Evolutionary conservation across 805 yeast species (phyloP).

Genomic region (Ogataea chonburiensis): DNA sequence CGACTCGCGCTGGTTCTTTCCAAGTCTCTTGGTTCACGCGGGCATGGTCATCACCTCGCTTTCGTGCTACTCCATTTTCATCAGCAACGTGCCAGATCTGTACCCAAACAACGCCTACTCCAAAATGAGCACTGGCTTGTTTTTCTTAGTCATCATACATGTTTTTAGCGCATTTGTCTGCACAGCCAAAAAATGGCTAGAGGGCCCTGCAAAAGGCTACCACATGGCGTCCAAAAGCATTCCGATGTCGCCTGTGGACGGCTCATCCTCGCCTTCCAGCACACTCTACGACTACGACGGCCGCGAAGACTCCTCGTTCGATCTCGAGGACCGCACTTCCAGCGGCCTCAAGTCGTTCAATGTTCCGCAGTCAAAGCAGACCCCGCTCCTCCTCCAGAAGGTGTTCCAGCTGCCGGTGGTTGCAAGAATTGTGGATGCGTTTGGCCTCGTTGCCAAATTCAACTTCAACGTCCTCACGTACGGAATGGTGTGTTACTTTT

Average conservation of each 20-base stretch:
- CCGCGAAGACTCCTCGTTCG: slow-evolving; percentile 24
- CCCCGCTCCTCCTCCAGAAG: slow-evolving; percentile 33
- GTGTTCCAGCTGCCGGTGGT: slow-evolving; percentile 34
- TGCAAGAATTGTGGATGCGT: slow-evolving; percentile 15
- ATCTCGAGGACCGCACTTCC: slow-evolving; percentile 20
- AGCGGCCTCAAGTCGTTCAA: slow-evolving; percentile 1
- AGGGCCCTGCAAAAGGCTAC: slow-evolving; percentile 16
- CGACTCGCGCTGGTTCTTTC: slow-evolving; percentile 56
- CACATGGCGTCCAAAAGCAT: slow-evolving; percentile 23
- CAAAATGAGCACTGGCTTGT: slow-evolving; percentile 60
- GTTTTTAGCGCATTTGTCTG: slow-evolving; percentile 51
- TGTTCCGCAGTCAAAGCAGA: slow-evolving; percentile 8
- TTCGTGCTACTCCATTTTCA: slow-evolving; percentile 54
- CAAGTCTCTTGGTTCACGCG: slow-evolving; percentile 52
- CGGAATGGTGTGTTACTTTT: slow-evolving; percentile 60
- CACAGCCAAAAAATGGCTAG: slow-evolving; percentile 45
- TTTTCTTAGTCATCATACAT: slow-evolving; percentile 54
- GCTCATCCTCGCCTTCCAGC: slow-evolving; percentile 34
- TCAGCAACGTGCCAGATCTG: slow-evolving; percentile 57
- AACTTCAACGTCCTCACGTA: slow-evolving; percentile 56
- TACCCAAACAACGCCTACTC: slow-evolving; percentile 79
- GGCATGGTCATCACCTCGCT: slow-evolving; percentile 48
- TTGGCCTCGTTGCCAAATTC: slow-evolving; percentile 35
- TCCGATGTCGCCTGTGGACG: slow-evolving; percentile 27
- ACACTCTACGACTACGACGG: slow-evolving; percentile 36